Conservation (phyloP, 345 rosid genomes). For the Populus davidiana region DNA sequence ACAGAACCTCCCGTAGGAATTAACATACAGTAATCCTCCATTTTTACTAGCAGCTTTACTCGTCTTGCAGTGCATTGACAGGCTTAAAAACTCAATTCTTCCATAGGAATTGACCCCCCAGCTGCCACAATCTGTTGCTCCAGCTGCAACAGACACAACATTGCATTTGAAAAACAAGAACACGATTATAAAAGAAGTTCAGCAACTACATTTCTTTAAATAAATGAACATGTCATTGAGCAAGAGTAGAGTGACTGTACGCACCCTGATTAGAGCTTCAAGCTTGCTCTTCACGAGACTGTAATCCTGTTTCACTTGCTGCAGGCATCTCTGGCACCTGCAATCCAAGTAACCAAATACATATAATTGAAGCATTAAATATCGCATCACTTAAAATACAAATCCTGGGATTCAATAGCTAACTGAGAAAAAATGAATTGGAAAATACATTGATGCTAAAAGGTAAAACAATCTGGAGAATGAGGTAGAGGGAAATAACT, state of each 20-base stretch:
- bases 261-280: constrained; percentile 70
- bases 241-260: constrained; percentile 3
- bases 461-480: neutral
- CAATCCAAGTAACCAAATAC: neutral
- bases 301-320: constrained; percentile 81
- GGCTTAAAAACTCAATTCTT: constrained; percentile 48
- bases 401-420: neutral
- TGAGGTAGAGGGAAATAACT: constrained; percentile 22
- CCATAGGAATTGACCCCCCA: constrained; percentile 67
- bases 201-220: too few relatives aligned
- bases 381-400: neutral
- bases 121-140: constrained; percentile 89
- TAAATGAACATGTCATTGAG: neutral
- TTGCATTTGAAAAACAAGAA: neutral
- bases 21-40: neutral
- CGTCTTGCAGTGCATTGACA: constrained; percentile 1
- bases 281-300: constrained; percentile 70
- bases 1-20: constrained; percentile 4
- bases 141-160: constrained; percentile 46
- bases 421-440: too few relatives aligned
- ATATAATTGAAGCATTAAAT: neutral
- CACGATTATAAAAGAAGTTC: neutral
- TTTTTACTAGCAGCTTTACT: neutral
- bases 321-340: constrained; percentile 83
- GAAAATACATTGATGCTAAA: neutral